Base-by-base conservation (phyloP, 2,329 filamentous ascomycete species). In the Pyrenophora teres region DNA sequence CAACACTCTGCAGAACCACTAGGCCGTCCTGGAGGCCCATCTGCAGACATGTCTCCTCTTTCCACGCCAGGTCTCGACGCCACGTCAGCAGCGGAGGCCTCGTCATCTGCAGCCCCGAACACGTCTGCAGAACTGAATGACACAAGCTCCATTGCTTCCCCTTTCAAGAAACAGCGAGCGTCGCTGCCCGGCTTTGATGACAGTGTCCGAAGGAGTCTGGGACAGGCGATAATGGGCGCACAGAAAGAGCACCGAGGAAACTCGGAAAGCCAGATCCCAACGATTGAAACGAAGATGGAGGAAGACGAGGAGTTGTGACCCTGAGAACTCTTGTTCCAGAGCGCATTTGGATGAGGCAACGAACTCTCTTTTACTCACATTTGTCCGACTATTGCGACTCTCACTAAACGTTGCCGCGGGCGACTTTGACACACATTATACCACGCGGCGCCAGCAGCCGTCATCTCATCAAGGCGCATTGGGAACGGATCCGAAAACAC, bases 1-100 rank as follows among this genome's bases (percentile, higher is more conserved):
- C 87, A 89, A 59, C 89, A 91, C 70, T 92, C 89, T 8, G 83
- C 82, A 33, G 89, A 92, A 43, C 86, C 85, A 9, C 78, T 88
- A 16, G 80, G 78, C 65, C 68, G 70, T 71, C 44, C 57, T 19
- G 42, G 55, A 30, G 59, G 59, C 19, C 56, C 67, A 3, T 53
- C 58, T 4, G 57, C 65, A 10, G 67, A 64, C 7, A 50, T 59
- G 25, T 68, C 62, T 19, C 68, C 65, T 4, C 57, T 61, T 21
- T 69, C 63, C 23, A 66, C 64, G 5, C 64, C 66, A n/a, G 56
- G 41, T 0, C 54, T 60, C 9, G 54, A 56, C 8, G 15, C 51
- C 32, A 58, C 58, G 16, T 57, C 54, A 7, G 38, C 54, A 40
- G 58, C 56, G 6, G 64, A 68, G 21, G 53, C 60, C 0, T 64